These are phyloP conservation scores for Talaromyces islandicus DNA, from an alignment of 2,329 filamentous ascomycete species.

Conservation along the genomic window DNA sequence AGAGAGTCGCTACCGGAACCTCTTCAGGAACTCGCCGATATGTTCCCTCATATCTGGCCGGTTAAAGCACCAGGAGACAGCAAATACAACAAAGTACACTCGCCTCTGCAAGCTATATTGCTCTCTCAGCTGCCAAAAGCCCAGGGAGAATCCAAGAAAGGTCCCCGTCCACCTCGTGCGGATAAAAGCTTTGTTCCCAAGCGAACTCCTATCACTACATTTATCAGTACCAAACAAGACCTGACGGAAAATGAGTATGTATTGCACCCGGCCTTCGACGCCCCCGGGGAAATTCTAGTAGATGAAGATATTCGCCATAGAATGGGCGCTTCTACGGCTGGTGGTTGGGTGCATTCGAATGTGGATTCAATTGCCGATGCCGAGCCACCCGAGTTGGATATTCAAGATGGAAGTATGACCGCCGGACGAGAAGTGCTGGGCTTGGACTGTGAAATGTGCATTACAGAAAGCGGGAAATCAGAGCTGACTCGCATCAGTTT, in stretches of 20 bases:
- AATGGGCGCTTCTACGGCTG: conserved; percentile 41
- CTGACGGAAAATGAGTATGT: conserved; percentile 78
- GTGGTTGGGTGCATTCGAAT: conserved; percentile 78
- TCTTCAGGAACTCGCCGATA: conserved; percentile 64
- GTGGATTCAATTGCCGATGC: conserved; percentile 64
- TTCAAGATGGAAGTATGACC: conserved; percentile 76
- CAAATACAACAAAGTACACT: conserved; percentile 73
- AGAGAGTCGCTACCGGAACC: conserved; percentile 38
- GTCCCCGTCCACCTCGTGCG: conserved; percentile 57
- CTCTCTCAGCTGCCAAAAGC: conserved; percentile 65
- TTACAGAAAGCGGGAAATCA: conserved; percentile 71
- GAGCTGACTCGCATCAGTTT: conserved; percentile 86
- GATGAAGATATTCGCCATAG: conserved; percentile 49
- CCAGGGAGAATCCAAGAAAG: conserved; percentile 58
- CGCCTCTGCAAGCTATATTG: conserved; percentile 78
- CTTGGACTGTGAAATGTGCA: conserved; percentile 96
- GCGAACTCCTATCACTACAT: conserved; percentile 75
- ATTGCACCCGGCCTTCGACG: conserved; percentile 68
- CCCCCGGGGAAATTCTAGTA: conserved; percentile 50
- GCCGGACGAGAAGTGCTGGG: conserved; percentile 73
- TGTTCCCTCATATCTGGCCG: conserved; percentile 87
- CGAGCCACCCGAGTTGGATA: conserved; percentile 59
- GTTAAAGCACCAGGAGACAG: conserved; percentile 82
- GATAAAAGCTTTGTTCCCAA: conserved; percentile 65
- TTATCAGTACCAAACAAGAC: conserved; percentile 66